Conservation (phyloP, 2,329 filamentous ascomycete species). For the Ustilaginoidea virens region DNA sequence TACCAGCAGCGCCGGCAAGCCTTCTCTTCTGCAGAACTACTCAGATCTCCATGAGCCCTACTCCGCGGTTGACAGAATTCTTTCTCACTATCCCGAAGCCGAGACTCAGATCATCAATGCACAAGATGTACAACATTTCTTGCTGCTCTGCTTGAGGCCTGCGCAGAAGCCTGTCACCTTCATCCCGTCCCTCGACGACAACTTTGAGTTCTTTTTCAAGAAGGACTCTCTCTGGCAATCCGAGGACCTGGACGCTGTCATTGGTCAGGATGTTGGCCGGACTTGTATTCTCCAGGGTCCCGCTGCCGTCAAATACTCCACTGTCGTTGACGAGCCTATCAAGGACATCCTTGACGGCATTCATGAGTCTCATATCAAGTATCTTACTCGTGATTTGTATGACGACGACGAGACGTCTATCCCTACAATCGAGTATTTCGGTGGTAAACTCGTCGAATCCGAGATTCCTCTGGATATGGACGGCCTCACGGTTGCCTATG, state of each 20-base stretch:
- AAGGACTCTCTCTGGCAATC: conserved; percentile 99
- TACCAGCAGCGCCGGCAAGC: conserved; percentile 52
- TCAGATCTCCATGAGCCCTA: conserved; percentile 76
- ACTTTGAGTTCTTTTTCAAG: conserved; percentile 99
- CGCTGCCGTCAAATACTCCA: conserved; percentile 82
- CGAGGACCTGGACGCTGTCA: conserved; percentile 89
- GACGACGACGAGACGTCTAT: conserved; percentile 56
- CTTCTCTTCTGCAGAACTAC: conserved; percentile 80
- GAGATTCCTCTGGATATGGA: conserved; percentile 67
- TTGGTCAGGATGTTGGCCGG: conserved; percentile 87
- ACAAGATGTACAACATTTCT: conserved; percentile 94
- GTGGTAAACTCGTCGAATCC: conserved; percentile 64
- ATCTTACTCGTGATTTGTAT: conserved; percentile 69
- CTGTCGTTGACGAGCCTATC: conserved; percentile 78
- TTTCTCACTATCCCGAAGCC: conserved; percentile 73
- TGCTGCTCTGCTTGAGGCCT: conserved; percentile 79
- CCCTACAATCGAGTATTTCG: conserved; percentile 87
- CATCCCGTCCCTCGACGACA: conserved; percentile 86
- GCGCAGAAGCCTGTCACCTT: conserved; percentile 96
- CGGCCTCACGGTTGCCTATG: conserved; percentile 69
- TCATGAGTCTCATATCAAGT: conserved; percentile 73
- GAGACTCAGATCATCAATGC: conserved; percentile 90
- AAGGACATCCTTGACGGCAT: conserved; percentile 88
- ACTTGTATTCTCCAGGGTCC: conserved; percentile 95
- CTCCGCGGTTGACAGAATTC: conserved; percentile 59